Evolutionary conservation across 1,139 yeast species (phyloP).

Genomic region (Yarrowia galli): DNA sequence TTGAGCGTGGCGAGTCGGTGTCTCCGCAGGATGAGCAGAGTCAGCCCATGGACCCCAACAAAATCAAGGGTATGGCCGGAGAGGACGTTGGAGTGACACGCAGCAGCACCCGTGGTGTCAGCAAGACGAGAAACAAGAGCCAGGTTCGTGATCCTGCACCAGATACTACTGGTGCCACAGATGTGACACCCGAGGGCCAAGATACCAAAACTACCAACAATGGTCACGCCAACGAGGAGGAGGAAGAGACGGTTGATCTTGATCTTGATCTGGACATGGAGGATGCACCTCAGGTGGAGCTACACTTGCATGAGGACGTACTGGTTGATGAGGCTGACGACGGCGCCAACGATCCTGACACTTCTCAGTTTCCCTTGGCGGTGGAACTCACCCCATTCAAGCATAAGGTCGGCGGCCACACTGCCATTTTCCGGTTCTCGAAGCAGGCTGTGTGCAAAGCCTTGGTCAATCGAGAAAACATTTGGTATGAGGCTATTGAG

Average conservation of each 20-base stretch:
- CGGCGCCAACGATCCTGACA: slow-evolving; percentile 36
- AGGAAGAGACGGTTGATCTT: slow-evolving; percentile 25
- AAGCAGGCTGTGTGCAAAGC: slow-evolving; percentile 96
- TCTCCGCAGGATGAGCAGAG: slow-evolving; percentile 10
- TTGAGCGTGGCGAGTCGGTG: slow-evolving; percentile 10
- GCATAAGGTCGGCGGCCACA: slow-evolving; percentile 97
- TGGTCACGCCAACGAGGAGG: not conserved
- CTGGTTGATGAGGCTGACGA: slow-evolving; percentile 18
- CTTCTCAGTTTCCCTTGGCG: slow-evolving; percentile 52
- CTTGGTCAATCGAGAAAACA: slow-evolving; percentile 83
- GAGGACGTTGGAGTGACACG: slow-evolving; percentile 29
- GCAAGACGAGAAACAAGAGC: slow-evolving; percentile 29
- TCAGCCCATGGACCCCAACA: slow-evolving; percentile 31
- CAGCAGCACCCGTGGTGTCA: slow-evolving; percentile 19
- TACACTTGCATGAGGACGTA: slow-evolving; percentile 21
- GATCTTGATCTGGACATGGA: slow-evolving; percentile 13
- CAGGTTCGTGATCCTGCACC: slow-evolving; percentile 2
- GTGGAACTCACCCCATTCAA: slow-evolving; percentile 88
- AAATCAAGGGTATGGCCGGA: slow-evolving; percentile 31
- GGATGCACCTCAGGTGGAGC: slow-evolving; percentile 21
- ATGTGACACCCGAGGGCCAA: slow-evolving; percentile 5
- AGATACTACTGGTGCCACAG: not conserved
- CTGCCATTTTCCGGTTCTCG: slow-evolving; percentile 92
- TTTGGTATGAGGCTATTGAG: slow-evolving; percentile 91
- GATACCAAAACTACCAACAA: not conserved